These are phyloP conservation scores for Penicillium riverlandense DNA, from an alignment of 495 filamentous ascomycete species.

Conservation along the genomic window DNA sequence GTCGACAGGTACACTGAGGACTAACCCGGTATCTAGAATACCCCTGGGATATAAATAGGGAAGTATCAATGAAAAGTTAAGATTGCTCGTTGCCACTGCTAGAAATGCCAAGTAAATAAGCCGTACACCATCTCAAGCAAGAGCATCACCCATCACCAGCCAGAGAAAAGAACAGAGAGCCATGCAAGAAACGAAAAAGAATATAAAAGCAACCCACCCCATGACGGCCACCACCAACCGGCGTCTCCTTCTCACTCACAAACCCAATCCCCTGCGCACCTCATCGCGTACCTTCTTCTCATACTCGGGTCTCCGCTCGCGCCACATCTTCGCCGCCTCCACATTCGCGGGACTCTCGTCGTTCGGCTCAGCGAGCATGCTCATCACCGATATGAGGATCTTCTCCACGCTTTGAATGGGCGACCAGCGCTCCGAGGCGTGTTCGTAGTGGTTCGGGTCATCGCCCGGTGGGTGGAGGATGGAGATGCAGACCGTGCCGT, in stretches of 20 bases:
- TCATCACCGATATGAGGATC: constrained; percentile 96
- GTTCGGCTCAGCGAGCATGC: constrained; percentile 97
- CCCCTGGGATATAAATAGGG: not conserved
- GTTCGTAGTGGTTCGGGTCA: constrained; percentile 98
- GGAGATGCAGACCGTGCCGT: constrained; percentile 89
- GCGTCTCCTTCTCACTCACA: constrained; percentile 7
- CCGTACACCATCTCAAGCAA: too few relatives aligned
- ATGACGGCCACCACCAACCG: constrained; percentile 14
- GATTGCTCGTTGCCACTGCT: constrained; percentile 3
- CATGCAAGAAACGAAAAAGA: constrained; percentile 12
- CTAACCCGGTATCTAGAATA: not conserved
- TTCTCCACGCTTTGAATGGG: constrained; percentile 98
- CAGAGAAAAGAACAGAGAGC: not conserved
- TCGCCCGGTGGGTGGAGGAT: constrained; percentile 98
- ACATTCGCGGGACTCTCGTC: constrained; percentile 98
- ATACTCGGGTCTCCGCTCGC: constrained; percentile 76
- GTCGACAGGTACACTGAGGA: constrained; percentile 12
- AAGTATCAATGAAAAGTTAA: not conserved
- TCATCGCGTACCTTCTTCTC: constrained; percentile 80
- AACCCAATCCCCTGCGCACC: constrained; percentile 58
- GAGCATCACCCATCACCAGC: too few relatives aligned
- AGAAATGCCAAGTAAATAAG: constrained; percentile 3
- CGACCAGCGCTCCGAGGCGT: constrained; percentile 89
- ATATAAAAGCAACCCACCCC: constrained; percentile 1
- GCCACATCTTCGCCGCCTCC: constrained; percentile 98